phyloP scores from a whole-genome alignment of 2,329 filamentous ascomycete genomes.

The Cercospora nicotianae region DNA sequence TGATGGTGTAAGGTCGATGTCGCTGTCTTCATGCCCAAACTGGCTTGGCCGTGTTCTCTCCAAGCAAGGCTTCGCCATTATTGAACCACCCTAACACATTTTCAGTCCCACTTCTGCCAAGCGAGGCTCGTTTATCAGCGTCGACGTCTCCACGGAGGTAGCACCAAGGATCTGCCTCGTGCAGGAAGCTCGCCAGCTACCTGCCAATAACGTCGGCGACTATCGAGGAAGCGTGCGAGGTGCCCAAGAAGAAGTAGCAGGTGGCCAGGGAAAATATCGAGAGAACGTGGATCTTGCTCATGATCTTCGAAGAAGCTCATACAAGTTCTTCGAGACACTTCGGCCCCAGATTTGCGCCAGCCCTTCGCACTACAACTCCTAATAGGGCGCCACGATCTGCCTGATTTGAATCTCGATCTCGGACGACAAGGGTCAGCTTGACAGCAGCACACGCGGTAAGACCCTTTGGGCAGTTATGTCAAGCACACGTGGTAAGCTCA shows the following conservation, averaged over 20 bases:
- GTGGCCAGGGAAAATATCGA: background rate
- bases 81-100: background rate
- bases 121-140: background rate
- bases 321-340: background rate
- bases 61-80: background rate
- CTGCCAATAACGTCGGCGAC: background rate
- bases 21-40: background rate
- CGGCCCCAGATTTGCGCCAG: background rate
- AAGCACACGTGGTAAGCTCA: conserved; percentile 1
- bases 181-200: background rate
- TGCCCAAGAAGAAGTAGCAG: background rate
- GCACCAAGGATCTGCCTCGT: background rate
- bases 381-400: background rate
- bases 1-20: background rate
- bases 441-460: background rate
- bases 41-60: background rate
- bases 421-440: background rate
- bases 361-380: background rate
- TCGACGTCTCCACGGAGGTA: background rate
- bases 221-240: background rate
- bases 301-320: background rate
- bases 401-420: background rate
- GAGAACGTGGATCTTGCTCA: background rate
- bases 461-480: background rate
- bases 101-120: background rate